A percentile compares a stretch with the other conserved stretches of the same genome.
phyloP scores from a whole-genome alignment of 2,329 filamentous ascomycete genomes.

The Sphaceloma murrayae region DNA sequence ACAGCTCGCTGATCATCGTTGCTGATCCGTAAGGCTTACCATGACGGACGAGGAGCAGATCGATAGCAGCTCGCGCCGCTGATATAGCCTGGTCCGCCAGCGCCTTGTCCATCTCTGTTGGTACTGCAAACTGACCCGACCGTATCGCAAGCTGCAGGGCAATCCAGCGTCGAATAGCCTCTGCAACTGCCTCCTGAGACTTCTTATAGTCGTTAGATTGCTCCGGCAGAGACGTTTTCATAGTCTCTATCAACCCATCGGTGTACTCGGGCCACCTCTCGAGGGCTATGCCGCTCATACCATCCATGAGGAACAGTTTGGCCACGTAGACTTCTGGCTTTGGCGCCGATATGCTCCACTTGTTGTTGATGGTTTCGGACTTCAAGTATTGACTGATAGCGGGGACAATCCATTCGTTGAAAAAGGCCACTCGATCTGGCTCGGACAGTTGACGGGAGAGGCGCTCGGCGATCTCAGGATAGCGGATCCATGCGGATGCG shows the following conservation, averaged over 20 bases:
- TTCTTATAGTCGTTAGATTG: slow-evolving; percentile 65
- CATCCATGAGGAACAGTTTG: slow-evolving; percentile 18
- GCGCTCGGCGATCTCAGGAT: slow-evolving; percentile 52
- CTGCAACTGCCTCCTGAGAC: slow-evolving; percentile 60
- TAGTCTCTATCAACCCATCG: slow-evolving; percentile 51
- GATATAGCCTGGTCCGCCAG: slow-evolving; percentile 32
- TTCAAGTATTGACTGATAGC: slow-evolving; percentile 46
- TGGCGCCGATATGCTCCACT: slow-evolving; percentile 44
- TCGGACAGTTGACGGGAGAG: slow-evolving; percentile 30
- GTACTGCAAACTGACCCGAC: slow-evolving; percentile 22
- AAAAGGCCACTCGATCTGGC: slow-evolving; percentile 39
- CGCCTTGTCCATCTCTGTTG: slow-evolving; percentile 20
- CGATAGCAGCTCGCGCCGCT: slow-evolving; percentile 41
- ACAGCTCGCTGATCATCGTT: slow-evolving; percentile 45
- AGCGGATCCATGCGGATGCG: slow-evolving; percentile 62
- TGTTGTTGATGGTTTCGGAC: slow-evolving; percentile 35
- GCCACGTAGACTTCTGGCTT: slow-evolving; percentile 37
- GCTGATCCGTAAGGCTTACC: slow-evolving; percentile 60
- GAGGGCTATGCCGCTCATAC: slow-evolving; percentile 34
- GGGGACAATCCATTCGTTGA: slow-evolving; percentile 42
- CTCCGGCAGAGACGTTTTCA: slow-evolving; percentile 69
- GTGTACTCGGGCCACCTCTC: slow-evolving; percentile 55
- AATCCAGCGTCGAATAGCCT: slow-evolving; percentile 56
- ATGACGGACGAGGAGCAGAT: slow-evolving; percentile 44
- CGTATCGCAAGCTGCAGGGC: slow-evolving; percentile 41